Evolutionary conservation across 2,329 filamentous ascomycete species (phyloP).

Genomic region (Exserohilum turcica): DNA sequence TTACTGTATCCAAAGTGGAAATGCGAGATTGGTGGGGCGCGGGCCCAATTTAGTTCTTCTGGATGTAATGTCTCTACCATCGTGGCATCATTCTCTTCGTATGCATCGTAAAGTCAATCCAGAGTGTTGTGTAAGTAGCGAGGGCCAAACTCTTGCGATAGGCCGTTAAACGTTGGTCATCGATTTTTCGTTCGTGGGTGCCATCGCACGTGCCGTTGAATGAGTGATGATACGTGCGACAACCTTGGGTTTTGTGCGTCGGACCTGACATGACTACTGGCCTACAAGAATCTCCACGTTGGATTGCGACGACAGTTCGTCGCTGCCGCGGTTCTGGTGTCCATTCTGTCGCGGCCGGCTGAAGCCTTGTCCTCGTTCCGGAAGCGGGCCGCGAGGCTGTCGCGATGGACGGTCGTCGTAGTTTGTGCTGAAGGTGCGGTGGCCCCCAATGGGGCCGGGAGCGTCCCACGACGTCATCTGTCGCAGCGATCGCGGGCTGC

Average conservation of each 20-base stretch:
- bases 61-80: conserved; percentile 47
- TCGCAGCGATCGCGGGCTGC: conserved; percentile 64
- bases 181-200: conserved; percentile 36
- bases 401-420: conserved; percentile 65
- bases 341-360: conserved; percentile 63
- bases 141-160: conserved; percentile 31
- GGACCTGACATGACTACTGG: conserved; percentile 49
- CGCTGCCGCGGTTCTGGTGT: conserved; percentile 65
- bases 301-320: conserved; percentile 65
- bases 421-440: conserved; percentile 64
- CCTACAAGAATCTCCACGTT: conserved; percentile 68
- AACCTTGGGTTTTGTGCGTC: conserved; percentile 21
- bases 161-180: conserved; percentile 44
- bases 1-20: conserved; percentile 31
- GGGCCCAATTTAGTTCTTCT: conserved; percentile 35
- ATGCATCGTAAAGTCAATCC: conserved; percentile 48
- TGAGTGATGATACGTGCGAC: conserved; percentile 30
- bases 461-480: conserved; percentile 66
- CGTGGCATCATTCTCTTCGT: conserved; percentile 50
- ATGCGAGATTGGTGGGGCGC: conserved; percentile 27
- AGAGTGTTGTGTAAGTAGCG: conserved; percentile 20
- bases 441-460: conserved; percentile 67
- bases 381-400: conserved; percentile 65
- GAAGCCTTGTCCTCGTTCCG: conserved; percentile 65
- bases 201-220: conserved; percentile 31